Base-by-base conservation (phyloP, 345 rosid species). In the Garcia nutans region DNA sequence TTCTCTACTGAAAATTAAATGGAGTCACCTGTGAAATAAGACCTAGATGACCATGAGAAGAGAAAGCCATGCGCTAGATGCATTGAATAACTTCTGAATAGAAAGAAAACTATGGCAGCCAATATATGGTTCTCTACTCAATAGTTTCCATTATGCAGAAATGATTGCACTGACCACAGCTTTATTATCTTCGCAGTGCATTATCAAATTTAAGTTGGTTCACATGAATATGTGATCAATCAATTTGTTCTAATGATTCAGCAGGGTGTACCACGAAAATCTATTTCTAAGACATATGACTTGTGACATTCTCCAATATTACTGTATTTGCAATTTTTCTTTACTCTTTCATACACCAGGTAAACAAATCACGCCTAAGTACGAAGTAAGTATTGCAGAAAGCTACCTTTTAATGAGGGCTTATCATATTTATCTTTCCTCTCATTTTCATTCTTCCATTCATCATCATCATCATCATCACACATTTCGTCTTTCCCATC, bases 401-500 rank as follows among this genome's bases (percentile, higher is more conserved):
- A n/a, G 37, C 37, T 78, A 81, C 79, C 84, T 81, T 74, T 81
- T 24, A 72, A 19, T 68, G 84, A 68, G n/a, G 78, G 52, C 22
- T 77, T 77, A 59, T 77, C 76, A 26, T 57, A 71, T 65, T 77
- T 77, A 66, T 77, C 72, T 80, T 86, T 85, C 73, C 80, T 82
- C 52, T 85, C 91, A 81, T 85, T 89, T 20, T 86, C 90, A 11
- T 76, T 83, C 83, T 82, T 89, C 83, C 93, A 89, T 56, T 88
- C 96, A 1, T 83, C 84, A 81, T 89, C 92, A 10, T 89, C 92
- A 0, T 88, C 92, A 2, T 89, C 97, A 50, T 88, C 89, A 12
- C 88, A 92, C 88, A 90, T 86, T 76, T 85, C 88, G 78, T 85
- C 94, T 78, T 93, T 84, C 65, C 92, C 95, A 52, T 92, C 98